Percentiles rank a stretch among this genome's conserved stretches.
Conservation (phyloP, 2,329 filamentous ascomycete genomes). For the Diaporthe sp. region DNA sequence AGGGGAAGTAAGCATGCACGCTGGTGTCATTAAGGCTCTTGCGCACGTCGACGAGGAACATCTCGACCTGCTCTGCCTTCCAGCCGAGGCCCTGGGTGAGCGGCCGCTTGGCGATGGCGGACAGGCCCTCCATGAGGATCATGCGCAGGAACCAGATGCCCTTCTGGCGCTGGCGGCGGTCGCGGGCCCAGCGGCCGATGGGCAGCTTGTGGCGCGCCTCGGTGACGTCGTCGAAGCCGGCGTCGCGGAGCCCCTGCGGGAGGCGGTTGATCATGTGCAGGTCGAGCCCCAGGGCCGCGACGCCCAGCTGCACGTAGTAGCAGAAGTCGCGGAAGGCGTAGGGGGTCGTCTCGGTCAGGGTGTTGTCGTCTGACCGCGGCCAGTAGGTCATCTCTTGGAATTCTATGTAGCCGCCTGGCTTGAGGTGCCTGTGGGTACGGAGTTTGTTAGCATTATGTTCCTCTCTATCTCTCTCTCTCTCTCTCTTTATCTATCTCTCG, state of each 20-base stretch:
- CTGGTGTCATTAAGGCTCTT: conserved; percentile 49
- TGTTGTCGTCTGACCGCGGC: conserved; percentile 60
- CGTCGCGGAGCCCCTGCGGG: conserved; percentile 52
- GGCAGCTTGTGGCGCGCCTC: conserved; percentile 59
- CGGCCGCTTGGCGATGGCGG: conserved; percentile 49
- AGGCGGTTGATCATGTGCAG: conserved; percentile 56
- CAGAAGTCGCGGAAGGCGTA: conserved; percentile 64
- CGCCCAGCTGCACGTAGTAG: conserved; percentile 56
- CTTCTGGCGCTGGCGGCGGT: conserved; percentile 58
- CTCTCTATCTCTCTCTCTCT: background rate
- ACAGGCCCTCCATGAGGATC: conserved; percentile 53
- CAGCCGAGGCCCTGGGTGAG: conserved; percentile 51
- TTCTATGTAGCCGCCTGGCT: conserved; percentile 66
- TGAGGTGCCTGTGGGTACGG: conserved; percentile 57
- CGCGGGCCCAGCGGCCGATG: conserved; percentile 63
- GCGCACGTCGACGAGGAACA: conserved; percentile 53
- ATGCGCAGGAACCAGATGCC: conserved; percentile 60
- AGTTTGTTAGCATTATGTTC: background rate
- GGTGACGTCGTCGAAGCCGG: conserved; percentile 59
- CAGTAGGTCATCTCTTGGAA: conserved; percentile 61
- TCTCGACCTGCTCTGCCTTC: conserved; percentile 53
- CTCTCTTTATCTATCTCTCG: no score
- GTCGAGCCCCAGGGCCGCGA: conserved; percentile 58
- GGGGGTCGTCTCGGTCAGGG: conserved; percentile 54
- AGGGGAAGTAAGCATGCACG: conserved; percentile 50